Conservation (phyloP, 176 grass and related monocot species). For the sorghum (Sorghum bicolor) region Sorghum_bicolor_NCBIv3 NC_012870.2:10806001-10806500, state of each 20-base stretch:
- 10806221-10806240: slow-evolving; percentile 77
- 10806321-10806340: slow-evolving; percentile 66
- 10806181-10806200: slow-evolving; percentile 57
- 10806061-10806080: slow-evolving; percentile 39
- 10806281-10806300: slow-evolving; percentile 81
- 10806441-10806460: slow-evolving; percentile 87
- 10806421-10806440: slow-evolving; percentile 84
- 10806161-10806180: slow-evolving; percentile 55
- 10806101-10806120: slow-evolving; percentile 61
- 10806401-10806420: slow-evolving; percentile 95
- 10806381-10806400: slow-evolving; percentile 82
- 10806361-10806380: slow-evolving; percentile 88
- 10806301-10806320: slow-evolving; percentile 89
- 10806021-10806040: slow-evolving; percentile 82
- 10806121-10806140: slow-evolving; percentile 75
- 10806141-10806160: slow-evolving; percentile 60
- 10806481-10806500: slow-evolving; percentile 77
- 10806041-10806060: slow-evolving; percentile 40
- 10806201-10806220: slow-evolving; percentile 86
- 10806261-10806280: slow-evolving; percentile 74
- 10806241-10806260: slow-evolving; percentile 86
- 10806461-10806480: slow-evolving; percentile 91
- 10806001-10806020: slow-evolving; percentile 81
- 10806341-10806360: slow-evolving; percentile 82
- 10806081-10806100: slow-evolving; percentile 70